Evolutionary conservation across 169 alveolate genomes (phyloP).

Genomic region (Babesia bovis): DNA sequence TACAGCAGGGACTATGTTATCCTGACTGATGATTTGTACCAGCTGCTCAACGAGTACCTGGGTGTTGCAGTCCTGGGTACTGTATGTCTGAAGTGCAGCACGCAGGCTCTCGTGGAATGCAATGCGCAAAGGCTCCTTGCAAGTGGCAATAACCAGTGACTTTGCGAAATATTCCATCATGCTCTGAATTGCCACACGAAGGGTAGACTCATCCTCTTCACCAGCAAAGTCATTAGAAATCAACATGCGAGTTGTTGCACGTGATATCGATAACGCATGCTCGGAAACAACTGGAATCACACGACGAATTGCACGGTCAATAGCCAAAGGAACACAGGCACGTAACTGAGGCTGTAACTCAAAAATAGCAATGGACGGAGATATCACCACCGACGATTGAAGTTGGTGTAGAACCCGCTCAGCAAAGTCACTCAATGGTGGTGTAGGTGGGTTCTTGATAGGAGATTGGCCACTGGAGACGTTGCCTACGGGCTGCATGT

Average conservation of each 20-base stretch:
- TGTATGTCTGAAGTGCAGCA: slow-evolving; percentile 79
- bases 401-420: slow-evolving; percentile 30
- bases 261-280: slow-evolving; percentile 92
- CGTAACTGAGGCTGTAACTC: slow-evolving; percentile 86
- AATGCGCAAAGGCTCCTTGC: slow-evolving; percentile 92
- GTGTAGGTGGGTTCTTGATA: neutral
- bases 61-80: slow-evolving; percentile 83
- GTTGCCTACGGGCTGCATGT: neutral
- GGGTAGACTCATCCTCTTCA: slow-evolving; percentile 89
- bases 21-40: slow-evolving; percentile 86
- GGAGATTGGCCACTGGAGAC: neutral
- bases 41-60: slow-evolving; percentile 87
- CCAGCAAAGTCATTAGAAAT: slow-evolving; percentile 94
- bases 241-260: slow-evolving; percentile 93
- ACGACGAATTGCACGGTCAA: slow-evolving; percentile 93
- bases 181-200: slow-evolving; percentile 88
- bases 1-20: slow-evolving; percentile 94
- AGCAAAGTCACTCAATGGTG: slow-evolving; percentile 7
- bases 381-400: slow-evolving; percentile 73
- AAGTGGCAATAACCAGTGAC: slow-evolving; percentile 93
- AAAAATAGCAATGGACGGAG: slow-evolving; percentile 88
- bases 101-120: slow-evolving; percentile 88
- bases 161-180: slow-evolving; percentile 92
- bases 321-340: slow-evolving; percentile 90
- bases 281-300: slow-evolving; percentile 89